These are phyloP conservation scores for Clavispora vitiphila DNA, from an alignment of 805 yeast genomes.

Conservation along the genomic window DNA sequence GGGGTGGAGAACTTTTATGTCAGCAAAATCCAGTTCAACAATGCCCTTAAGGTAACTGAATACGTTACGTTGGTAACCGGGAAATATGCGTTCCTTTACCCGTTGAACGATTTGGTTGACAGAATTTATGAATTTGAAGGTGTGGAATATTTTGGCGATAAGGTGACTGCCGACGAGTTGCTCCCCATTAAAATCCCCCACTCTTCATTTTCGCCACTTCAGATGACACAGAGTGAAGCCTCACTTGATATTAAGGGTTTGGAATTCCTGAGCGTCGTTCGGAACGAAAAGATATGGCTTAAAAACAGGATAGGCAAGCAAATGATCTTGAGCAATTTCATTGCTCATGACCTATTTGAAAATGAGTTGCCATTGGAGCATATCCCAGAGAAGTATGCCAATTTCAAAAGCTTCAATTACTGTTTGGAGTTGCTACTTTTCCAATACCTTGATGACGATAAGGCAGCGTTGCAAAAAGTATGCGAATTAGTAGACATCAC, in stretches of 20 bases:
- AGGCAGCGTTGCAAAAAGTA: slow-evolving; percentile 4
- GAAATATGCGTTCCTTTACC: slow-evolving; percentile 26
- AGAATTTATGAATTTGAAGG: slow-evolving; percentile 11
- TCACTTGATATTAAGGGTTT: slow-evolving; percentile 41
- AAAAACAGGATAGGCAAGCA: slow-evolving; percentile 33
- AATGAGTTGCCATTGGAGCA: slow-evolving; percentile 14
- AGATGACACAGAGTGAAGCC: slow-evolving; percentile 6
- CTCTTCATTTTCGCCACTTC: slow-evolving; percentile 10
- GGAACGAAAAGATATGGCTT: slow-evolving; percentile 25
- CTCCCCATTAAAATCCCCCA: slow-evolving; percentile 26
- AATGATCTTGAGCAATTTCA: slow-evolving; percentile 41
- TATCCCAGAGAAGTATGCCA: slow-evolving; percentile 32
- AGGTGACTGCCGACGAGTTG: slow-evolving; percentile 12
- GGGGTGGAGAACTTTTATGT: slow-evolving; percentile 31
- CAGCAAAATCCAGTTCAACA: slow-evolving; percentile 16
- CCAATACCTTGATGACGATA: slow-evolving; percentile 27
- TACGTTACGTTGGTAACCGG: slow-evolving; percentile 37
- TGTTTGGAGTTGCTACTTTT: slow-evolving; percentile 47
- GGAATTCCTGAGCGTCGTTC: slow-evolving; percentile 29
- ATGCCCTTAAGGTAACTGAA: slow-evolving; percentile 2
- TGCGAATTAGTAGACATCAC: slow-evolving; percentile 15
- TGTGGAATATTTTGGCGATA: slow-evolving; percentile 13
- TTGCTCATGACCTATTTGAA: slow-evolving; percentile 40
- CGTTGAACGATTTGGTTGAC: slow-evolving; percentile 21
- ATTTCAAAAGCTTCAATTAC: slow-evolving; percentile 41